Conservation (phyloP, 139 green algal genomes). For the Coelastrella sp. region DNA sequence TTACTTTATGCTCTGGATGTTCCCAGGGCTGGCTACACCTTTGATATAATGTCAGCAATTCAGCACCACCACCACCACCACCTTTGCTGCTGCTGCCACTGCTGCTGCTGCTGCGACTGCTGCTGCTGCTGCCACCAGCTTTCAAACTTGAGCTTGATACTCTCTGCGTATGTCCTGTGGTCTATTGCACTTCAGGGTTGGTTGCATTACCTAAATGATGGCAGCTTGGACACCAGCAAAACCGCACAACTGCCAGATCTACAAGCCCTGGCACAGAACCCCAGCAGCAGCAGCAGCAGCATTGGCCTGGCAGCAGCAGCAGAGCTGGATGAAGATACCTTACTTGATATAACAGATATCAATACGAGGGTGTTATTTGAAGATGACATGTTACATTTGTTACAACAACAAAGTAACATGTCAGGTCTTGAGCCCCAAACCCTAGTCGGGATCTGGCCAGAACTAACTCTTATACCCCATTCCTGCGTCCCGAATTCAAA, state of each 20-base stretch:
- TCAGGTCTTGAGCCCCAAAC: neutral
- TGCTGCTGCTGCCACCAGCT: too few relatives aligned
- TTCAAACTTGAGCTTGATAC: too few relatives aligned
- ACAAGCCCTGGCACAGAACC: slow-evolving; percentile 1
- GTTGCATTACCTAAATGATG: slow-evolving; percentile 37
- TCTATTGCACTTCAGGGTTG: too few relatives aligned
- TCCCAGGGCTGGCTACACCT: neutral
- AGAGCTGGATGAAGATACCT: neutral
- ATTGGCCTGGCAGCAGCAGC: slow-evolving; percentile 22
- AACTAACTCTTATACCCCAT: slow-evolving; percentile 47
- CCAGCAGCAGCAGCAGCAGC: neutral
- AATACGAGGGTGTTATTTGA: slow-evolving; percentile 3
- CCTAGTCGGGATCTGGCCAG: slow-evolving; percentile 55
- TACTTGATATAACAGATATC: slow-evolving; percentile 29
- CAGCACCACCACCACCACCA: too few relatives aligned
- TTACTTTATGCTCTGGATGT: neutral
- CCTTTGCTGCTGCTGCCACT: too few relatives aligned
- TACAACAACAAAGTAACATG: neutral
- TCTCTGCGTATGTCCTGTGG: too few relatives aligned
- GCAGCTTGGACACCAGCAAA: slow-evolving; percentile 17
- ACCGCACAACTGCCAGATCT: neutral
- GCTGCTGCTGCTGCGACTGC: too few relatives aligned
- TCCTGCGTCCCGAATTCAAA: slow-evolving; percentile 54
- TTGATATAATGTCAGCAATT: too few relatives aligned
- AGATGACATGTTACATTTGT: neutral